Evolutionary conservation across 345 rosid genomes (phyloP).

Genomic region (Combretum micranthum): DNA sequence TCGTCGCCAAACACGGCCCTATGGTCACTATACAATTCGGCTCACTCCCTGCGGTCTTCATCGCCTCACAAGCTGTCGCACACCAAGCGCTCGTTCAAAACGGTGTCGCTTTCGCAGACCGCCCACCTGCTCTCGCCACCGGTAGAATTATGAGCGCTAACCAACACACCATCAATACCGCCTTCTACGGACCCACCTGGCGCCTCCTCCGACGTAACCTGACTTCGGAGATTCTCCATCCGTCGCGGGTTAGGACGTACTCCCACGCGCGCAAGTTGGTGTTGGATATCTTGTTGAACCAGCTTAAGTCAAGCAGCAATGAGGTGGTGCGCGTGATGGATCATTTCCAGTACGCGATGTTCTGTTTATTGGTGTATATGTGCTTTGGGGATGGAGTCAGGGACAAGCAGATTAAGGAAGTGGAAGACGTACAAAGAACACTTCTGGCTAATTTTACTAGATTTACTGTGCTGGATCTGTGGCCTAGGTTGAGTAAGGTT

Average conservation of each 20-base stretch:
- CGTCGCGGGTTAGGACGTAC: conserved; percentile 2
- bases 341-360: no score
- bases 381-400: no score
- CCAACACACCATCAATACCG: no score
- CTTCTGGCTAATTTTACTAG: neutral
- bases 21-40: conserved; percentile 3
- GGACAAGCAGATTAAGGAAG: neutral
- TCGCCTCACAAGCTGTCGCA: neutral
- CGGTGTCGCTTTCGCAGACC: neutral
- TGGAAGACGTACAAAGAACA: conserved; percentile 2
- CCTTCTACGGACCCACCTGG: no score
- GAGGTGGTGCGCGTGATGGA: no score
- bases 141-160: no score
- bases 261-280: neutral
- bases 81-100: conserved; percentile 6
- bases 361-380: no score
- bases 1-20: conserved; percentile 1
- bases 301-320: neutral
- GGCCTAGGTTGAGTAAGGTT: conserved; percentile 10
- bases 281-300: neutral
- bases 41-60: neutral
- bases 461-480: conserved; percentile 1
- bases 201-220: no score
- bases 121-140: neutral
- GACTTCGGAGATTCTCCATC: conserved; percentile 8